These are phyloP conservation scores for Vanrija sp. DNA, from an alignment of 1,284 basidiomycete species.

Conservation along the genomic window DNA sequence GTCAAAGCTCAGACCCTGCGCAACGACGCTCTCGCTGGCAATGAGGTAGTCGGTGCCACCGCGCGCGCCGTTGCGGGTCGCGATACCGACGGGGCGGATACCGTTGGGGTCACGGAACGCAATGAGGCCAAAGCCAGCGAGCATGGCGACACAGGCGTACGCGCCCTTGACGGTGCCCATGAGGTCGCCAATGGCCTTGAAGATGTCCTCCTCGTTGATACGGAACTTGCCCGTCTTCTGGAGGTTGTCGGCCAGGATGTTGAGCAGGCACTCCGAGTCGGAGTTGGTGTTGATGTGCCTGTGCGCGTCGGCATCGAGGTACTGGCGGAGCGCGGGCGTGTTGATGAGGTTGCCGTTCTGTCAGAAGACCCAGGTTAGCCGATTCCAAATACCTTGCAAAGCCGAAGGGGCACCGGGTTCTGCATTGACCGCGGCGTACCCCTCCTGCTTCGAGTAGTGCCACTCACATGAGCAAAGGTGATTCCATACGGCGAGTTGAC, in stretches of 20 bases:
- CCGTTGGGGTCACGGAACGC: conserved; percentile 99
- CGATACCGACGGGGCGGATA: conserved; percentile 87
- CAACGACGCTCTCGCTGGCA: conserved; percentile 93
- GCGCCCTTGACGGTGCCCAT: conserved; percentile 88
- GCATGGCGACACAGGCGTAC: conserved; percentile 96
- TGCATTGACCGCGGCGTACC: too few species aligned
- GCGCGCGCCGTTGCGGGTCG: conserved; percentile 53
- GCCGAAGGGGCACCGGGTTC: too few species aligned
- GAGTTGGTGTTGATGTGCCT: conserved; percentile 98
- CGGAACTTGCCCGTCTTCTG: conserved; percentile 97
- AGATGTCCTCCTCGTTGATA: conserved; percentile 99
- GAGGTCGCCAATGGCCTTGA: conserved; percentile 83
- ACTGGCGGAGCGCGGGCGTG: conserved; percentile 75
- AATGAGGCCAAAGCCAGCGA: conserved; percentile 97
- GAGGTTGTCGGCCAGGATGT: conserved; percentile 95
- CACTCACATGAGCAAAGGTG: conserved; percentile 88
- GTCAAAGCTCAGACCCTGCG: conserved; percentile 83
- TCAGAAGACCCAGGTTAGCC: background rate
- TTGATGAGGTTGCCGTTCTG: conserved; percentile 99
- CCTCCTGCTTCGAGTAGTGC: background rate
- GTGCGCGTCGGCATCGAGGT: conserved; percentile 94
- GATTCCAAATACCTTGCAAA: too few species aligned
- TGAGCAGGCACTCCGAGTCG: conserved; percentile 94
- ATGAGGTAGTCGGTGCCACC: conserved; percentile 80
- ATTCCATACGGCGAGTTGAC: conserved; percentile 96